Evolutionary conservation across 805 yeast genomes (phyloP).

Genomic region (Metschnikowia lochheadii): DNA sequence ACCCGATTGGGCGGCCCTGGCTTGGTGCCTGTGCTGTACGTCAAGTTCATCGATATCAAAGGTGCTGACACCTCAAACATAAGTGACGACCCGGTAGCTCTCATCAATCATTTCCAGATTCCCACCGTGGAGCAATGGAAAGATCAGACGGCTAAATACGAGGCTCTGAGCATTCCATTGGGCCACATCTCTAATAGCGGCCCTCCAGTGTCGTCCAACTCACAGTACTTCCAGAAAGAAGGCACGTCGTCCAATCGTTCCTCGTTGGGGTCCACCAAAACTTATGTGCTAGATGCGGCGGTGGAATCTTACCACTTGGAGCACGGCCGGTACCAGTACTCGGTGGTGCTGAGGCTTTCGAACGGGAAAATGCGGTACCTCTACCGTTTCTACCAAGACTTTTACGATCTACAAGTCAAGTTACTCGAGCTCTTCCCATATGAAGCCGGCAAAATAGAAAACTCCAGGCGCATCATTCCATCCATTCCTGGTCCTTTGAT

Average conservation of each 20-base stretch:
- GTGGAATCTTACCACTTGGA: slow-evolving; percentile 79
- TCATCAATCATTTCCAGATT: slow-evolving; percentile 61
- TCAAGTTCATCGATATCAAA: slow-evolving; percentile 75
- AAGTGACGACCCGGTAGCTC: slow-evolving; percentile 41
- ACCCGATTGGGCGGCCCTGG: slow-evolving; percentile 97
- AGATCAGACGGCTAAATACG: slow-evolving; percentile 80
- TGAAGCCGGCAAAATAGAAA: slow-evolving; percentile 85
- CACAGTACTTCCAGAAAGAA: slow-evolving; percentile 35
- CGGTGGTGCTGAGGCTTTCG: slow-evolving; percentile 61
- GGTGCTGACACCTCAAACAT: slow-evolving; percentile 36
- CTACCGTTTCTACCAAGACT: slow-evolving; percentile 91
- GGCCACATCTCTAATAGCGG: slow-evolving; percentile 40
- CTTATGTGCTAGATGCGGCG: slow-evolving; percentile 54
- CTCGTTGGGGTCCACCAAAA: slow-evolving; percentile 28
- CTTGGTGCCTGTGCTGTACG: slow-evolving; percentile 85
- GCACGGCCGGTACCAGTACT: slow-evolving; percentile 86
- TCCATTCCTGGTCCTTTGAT: slow-evolving; percentile 95
- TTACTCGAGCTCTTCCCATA: slow-evolving; percentile 79
- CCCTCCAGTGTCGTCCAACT: slow-evolving; percentile 31
- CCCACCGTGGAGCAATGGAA: slow-evolving; percentile 98
- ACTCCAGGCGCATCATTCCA: slow-evolving; percentile 77
- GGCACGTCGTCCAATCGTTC: slow-evolving; percentile 23
- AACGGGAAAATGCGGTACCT: slow-evolving; percentile 68
- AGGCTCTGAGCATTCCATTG: slow-evolving; percentile 79
- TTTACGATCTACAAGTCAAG: slow-evolving; percentile 86